Evolutionary conservation across 257 asterid genomes (phyloP).

Genomic region (Plantago elongata): DNA sequence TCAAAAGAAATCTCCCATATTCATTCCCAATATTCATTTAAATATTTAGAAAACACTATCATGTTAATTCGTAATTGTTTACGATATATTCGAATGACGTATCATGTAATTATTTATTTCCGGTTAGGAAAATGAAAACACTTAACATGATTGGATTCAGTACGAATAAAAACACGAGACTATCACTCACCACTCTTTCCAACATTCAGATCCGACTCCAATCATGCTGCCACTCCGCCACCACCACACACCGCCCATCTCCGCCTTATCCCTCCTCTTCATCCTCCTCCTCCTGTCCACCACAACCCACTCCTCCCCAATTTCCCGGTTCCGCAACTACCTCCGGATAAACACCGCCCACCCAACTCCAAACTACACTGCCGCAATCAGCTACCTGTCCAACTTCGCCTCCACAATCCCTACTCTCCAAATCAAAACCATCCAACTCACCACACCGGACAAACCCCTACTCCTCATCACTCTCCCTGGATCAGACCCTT

Average conservation of each 20-base stretch:
- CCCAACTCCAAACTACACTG: slow-evolving; percentile 69
- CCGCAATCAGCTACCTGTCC: slow-evolving; percentile 59
- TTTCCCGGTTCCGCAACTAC: slow-evolving; percentile 60
- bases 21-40: no score
- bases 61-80: no score
- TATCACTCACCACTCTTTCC: no score
- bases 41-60: no score
- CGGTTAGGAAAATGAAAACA: no score
- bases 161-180: no score
- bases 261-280: slow-evolving; percentile 25
- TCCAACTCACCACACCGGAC: slow-evolving; percentile 43
- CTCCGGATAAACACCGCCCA: slow-evolving; percentile 85
- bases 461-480: slow-evolving; percentile 77
- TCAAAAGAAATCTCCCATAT: no score
- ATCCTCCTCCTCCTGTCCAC: slow-evolving; percentile 16
- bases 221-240: slow-evolving; percentile 14
- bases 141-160: no score
- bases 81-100: no score
- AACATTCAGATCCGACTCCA: no score
- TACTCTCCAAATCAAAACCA: slow-evolving; percentile 30
- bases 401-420: slow-evolving; percentile 63
- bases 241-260: slow-evolving; percentile 29
- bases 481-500: slow-evolving; percentile 68
- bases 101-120: no score
- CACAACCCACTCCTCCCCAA: slow-evolving; percentile 24